Percentiles rank a stretch among this genome's conserved stretches.
phyloP scores from a whole-genome alignment of 352 stramenopile species.

The Phytophthora pisi region DNA sequence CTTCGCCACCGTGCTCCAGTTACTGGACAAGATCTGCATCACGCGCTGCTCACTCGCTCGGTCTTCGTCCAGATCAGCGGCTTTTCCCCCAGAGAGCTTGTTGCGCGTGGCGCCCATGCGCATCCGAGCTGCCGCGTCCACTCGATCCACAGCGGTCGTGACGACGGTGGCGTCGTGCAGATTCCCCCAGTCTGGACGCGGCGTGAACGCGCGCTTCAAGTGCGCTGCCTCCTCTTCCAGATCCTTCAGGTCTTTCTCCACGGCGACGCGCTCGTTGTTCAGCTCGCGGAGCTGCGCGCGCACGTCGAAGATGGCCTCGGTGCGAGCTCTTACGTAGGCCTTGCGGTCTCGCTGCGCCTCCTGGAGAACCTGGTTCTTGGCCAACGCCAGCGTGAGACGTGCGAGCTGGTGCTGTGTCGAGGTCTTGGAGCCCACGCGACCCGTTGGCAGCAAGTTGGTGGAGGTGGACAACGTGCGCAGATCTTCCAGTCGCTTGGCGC shows the following conservation, averaged over 20 bases:
- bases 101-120: slow-evolving; percentile 35
- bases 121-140: slow-evolving; percentile 40
- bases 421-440: slow-evolving; percentile 23
- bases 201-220: slow-evolving; percentile 64
- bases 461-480: slow-evolving; percentile 20
- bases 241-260: slow-evolving; percentile 31
- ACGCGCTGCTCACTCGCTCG: slow-evolving; percentile 43
- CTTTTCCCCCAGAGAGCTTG: slow-evolving; percentile 21
- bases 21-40: slow-evolving; percentile 54
- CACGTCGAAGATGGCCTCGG: slow-evolving; percentile 70
- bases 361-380: slow-evolving; percentile 37
- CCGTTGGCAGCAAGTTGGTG: slow-evolving; percentile 11
- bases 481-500: slow-evolving; percentile 61
- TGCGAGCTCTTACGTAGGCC: slow-evolving; percentile 42
- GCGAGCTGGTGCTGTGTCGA: slow-evolving; percentile 31
- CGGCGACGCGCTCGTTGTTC: slow-evolving; percentile 29
- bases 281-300: slow-evolving; percentile 46
- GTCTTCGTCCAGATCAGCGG: slow-evolving; percentile 46
- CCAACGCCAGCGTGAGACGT: slow-evolving; percentile 20
- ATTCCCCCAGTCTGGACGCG: slow-evolving; percentile 69
- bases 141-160: slow-evolving; percentile 59
- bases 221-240: slow-evolving; percentile 47
- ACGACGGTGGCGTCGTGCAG: slow-evolving; percentile 56
- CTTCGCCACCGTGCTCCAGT: slow-evolving; percentile 73
- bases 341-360: slow-evolving; percentile 25